phyloP scores from a whole-genome alignment of 345 rosid species.

The Murraya koenigii region DNA sequence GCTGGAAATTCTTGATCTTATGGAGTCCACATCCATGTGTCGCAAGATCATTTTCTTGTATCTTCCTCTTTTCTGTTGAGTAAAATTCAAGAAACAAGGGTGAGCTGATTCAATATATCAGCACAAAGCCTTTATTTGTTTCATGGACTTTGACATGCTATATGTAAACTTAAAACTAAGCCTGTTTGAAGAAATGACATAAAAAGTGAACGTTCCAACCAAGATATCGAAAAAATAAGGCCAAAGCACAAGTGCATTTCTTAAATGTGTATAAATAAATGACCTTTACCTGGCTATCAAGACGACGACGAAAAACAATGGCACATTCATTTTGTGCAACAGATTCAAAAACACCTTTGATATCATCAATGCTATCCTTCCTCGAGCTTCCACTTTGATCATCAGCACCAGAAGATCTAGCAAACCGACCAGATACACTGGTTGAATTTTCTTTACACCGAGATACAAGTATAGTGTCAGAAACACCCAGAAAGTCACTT shows the following conservation, averaged over 20 bases:
- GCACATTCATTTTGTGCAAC: conserved; percentile 56
- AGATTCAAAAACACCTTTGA: conserved; percentile 45
- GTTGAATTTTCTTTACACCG: conserved; percentile 45
- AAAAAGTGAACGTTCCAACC: neutral
- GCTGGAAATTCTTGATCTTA: conserved; percentile 55
- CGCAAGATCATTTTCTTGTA: conserved; percentile 72
- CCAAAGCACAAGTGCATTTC: neutral
- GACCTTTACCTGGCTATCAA: conserved; percentile 76
- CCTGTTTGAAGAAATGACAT: neutral
- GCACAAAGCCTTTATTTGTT: neutral
- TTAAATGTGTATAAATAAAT: neutral
- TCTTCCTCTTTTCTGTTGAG: conserved; percentile 75
- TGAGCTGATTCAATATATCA: conserved; percentile 6
- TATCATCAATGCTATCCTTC: conserved; percentile 32
- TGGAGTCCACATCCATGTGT: conserved; percentile 73
- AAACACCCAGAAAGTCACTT: conserved; percentile 50
- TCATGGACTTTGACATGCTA: neutral
- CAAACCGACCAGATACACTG: conserved; percentile 31
- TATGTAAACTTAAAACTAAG: neutral
- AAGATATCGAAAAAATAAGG: neutral
- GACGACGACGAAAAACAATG: conserved; percentile 54
- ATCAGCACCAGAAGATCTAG: conserved; percentile 26
- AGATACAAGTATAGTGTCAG: conserved; percentile 39
- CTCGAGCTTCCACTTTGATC: conserved; percentile 27
- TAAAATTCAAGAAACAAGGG: neutral